Percentiles rank a stretch among this genome's conserved stretches.
Evolutionary conservation across 1,284 basidiomycete genomes (phyloP).

Genomic region (Porogramme epimiltina): DNA sequence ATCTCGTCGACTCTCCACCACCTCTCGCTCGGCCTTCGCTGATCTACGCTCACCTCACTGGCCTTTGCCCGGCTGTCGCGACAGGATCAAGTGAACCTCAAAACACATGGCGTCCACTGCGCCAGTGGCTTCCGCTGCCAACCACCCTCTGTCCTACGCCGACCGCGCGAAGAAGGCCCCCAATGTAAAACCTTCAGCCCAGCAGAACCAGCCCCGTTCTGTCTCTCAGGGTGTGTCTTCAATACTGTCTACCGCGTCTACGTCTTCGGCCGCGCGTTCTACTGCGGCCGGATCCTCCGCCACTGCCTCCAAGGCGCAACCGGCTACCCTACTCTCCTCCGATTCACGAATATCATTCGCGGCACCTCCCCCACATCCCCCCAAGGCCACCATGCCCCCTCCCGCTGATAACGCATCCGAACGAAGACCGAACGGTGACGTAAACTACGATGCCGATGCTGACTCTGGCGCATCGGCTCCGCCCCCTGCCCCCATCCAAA

Average conservation of each 20-base stretch:
- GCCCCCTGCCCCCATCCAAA: conserved; percentile 11
- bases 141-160: conserved; percentile 55
- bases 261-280: conserved; percentile 17
- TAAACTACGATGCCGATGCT: conserved; percentile 10
- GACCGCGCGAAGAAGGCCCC: conserved; percentile 55
- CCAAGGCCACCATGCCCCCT: conserved; percentile 8
- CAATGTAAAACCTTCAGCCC: conserved; percentile 18
- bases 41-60: neutral
- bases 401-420: conserved; percentile 6
- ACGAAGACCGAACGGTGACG: conserved; percentile 23
- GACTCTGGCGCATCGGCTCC: conserved; percentile 14
- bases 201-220: conserved; percentile 20
- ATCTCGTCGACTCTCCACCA: neutral
- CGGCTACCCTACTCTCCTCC: conserved; percentile 8
- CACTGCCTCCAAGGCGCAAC: conserved; percentile 19
- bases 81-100: conserved; percentile 5
- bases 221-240: conserved; percentile 13
- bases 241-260: conserved; percentile 15
- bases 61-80: neutral
- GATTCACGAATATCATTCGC: conserved; percentile 11
- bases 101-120: conserved; percentile 41
- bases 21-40: neutral
- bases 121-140: conserved; percentile 30
- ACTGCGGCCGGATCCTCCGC: conserved; percentile 12
- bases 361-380: conserved; percentile 13